A percentile compares a stretch with the other conserved stretches of the same genome.
These are phyloP conservation scores for Podaxis pistillaris DNA, from an alignment of 768 basidiomycete species.

Conservation along the genomic window DNA sequence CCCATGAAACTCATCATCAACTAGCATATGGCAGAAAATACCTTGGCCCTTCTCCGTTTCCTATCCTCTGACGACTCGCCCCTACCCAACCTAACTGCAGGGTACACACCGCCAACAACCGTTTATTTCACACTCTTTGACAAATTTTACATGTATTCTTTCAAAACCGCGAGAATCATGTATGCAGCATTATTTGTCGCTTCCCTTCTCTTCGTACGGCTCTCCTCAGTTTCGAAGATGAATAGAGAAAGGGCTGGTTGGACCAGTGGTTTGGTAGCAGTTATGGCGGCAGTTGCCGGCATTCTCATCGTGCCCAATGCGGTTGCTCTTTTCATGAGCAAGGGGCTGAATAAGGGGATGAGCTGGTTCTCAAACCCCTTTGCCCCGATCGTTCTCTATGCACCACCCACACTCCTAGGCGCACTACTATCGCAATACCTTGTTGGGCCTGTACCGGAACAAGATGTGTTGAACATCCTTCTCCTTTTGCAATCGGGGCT, in stretches of 20 bases:
- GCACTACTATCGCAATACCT: slow-evolving; percentile 61
- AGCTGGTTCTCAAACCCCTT: slow-evolving; percentile 85
- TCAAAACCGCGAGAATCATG: slow-evolving; percentile 62
- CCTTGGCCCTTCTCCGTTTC: slow-evolving; percentile 72
- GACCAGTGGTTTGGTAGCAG: slow-evolving; percentile 43
- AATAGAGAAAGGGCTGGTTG: slow-evolving; percentile 28
- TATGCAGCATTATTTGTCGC: slow-evolving; percentile 53
- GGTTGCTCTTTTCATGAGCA: slow-evolving; percentile 67
- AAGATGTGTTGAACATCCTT: slow-evolving; percentile 55
- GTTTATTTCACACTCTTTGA: slow-evolving; percentile 80
- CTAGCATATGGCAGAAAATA: slow-evolving; percentile 89
- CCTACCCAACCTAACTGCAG: slow-evolving; percentile 56
- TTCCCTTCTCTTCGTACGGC: slow-evolving; percentile 41
- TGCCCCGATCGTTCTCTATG: slow-evolving; percentile 66
- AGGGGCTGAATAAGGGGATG: slow-evolving; percentile 64
- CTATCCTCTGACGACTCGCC: slow-evolving; percentile 71
- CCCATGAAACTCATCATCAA: slow-evolving; percentile 5
- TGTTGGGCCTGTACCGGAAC: slow-evolving; percentile 54
- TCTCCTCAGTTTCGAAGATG: slow-evolving; percentile 30
- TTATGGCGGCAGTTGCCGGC: slow-evolving; percentile 51
- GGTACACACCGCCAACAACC: slow-evolving; percentile 54
- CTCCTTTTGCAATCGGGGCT: slow-evolving; percentile 57
- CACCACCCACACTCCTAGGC: slow-evolving; percentile 69
- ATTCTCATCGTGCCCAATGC: slow-evolving; percentile 64
- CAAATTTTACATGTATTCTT: slow-evolving; percentile 75